Evolutionary conservation across 1,284 basidiomycete genomes (phyloP), one percentile per base, ranked within the genome.

Genomic region (Phellopilus nigrolimitatus): DNA sequence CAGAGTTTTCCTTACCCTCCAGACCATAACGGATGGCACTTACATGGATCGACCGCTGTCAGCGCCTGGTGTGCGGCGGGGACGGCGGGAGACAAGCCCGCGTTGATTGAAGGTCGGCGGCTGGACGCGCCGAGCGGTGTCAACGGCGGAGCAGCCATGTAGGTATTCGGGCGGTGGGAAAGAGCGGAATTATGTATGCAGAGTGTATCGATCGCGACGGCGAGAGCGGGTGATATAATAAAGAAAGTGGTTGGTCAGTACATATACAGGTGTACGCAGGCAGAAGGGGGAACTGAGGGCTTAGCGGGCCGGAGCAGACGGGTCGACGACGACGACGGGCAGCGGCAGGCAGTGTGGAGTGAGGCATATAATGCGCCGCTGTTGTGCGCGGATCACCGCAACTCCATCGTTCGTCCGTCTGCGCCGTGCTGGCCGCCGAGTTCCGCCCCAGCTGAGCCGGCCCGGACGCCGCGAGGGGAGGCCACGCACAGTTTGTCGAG

Each of bases 401-500:
- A n/a, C n/a, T n/a, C n/a, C n/a, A n/a, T n/a, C n/a, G n/a, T n/a
- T n/a, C n/a, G n/a, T n/a, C n/a, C n/a, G n/a, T n/a, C n/a, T n/a
- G n/a, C n/a, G n/a, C n/a, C n/a, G n/a, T n/a, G n/a, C n/a, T n/a
- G n/a, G n/a, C n/a, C n/a, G n/a, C n/a, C n/a, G n/a, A n/a, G n/a
- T n/a, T n/a, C n/a, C n/a, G n/a, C n/a, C 39, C 39, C 19, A 34
- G 30, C 13, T 8, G 22, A 40, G 12, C 38, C 10, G 9, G 22
- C 38, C 10, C 38, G 9, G 38, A 17, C 38, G 17, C 38, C 8
- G 8, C 10, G 38, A 31, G 30, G 13, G n/a, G 13, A 40, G 24
- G n/a, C n/a, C 25, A 51, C 54, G 19, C 28, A 55, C 49, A 39
- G 27, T 40, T 46, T 43, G 30, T 54, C 54, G 17, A 55, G 43